Base-by-base conservation (phyloP, 2,329 filamentous ascomycete genomes). In the Neonectria ditissima region DNA sequence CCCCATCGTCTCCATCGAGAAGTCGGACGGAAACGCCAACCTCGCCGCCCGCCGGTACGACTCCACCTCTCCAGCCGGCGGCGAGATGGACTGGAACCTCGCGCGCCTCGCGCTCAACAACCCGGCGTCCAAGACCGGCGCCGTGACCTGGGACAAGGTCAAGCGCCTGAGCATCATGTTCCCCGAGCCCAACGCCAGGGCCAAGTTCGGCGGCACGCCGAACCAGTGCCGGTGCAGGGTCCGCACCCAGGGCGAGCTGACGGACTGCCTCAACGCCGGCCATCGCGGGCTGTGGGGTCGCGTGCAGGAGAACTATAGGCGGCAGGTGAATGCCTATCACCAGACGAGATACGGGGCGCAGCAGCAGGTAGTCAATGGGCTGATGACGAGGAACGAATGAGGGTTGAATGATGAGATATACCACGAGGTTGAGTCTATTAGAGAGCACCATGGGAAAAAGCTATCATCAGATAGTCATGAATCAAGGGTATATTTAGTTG, bases 151-250 rank as follows among this genome's bases (percentile, higher is more conserved):
- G 47, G 64, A 65, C 26, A 72, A 70, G 22, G 68, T 78, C 28
- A 69, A 69, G 34, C 71, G 76, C 8, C 53, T 78, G n/a, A 77
- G 74, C 66, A 73, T 78, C 61, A 67, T 69, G 53, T 78, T 78
- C 48, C 65, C 72, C 4, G 65, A 65, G 0, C 14, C 70, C 13
- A 41, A 50, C 3, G 62, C 65, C 2, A 67, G 76, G 26, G 69
- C 65, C 5, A 59, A 28, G 22, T 78, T 78, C 28, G 70, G 70
- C 10, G 76, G 76, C 14, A 75, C 65, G 14, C 75, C 75, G 1
- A 72, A 62, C 9, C 52, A 66, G 18, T 78, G 76, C 24, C 64
- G 65, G n/a, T 78, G 76, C 63, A 72, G 63, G 50, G 61, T 59
- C 14, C 65, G 62, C 41, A 74, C 66, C 14, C 66, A 72, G 48